Conservation (phyloP, 202 grass and related monocot genomes). For the Digitaria exilis region DNA sequence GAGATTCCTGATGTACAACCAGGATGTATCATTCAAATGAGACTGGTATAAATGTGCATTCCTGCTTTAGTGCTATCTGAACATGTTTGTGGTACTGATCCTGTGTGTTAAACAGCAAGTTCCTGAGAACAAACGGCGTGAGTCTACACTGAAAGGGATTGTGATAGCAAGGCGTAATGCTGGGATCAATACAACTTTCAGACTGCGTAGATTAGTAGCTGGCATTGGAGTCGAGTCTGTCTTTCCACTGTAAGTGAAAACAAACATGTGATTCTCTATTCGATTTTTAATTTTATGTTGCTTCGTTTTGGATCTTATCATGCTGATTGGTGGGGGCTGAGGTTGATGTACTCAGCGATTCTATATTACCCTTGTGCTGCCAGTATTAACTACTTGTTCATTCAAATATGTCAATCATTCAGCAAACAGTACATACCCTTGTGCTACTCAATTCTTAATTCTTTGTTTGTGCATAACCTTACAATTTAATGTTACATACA, state of each 20-base stretch:
- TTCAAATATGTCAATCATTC: not conserved
- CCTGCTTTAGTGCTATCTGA: not conserved
- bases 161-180: constrained; percentile 55
- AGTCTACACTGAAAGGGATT: constrained; percentile 69
- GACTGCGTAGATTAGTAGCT: constrained; percentile 67
- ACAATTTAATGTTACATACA: no score
- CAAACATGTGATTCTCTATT: not conserved
- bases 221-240: constrained; percentile 70
- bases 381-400: not conserved
- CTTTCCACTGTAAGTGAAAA: constrained; percentile 64
- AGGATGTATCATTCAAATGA: constrained; percentile 88
- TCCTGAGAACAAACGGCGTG: constrained; percentile 86
- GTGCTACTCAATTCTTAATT: no score
- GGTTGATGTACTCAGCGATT: not conserved
- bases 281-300: no score
- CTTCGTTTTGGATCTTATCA: not conserved
- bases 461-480: no score
- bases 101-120: constrained; percentile 65
- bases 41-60: constrained; percentile 63
- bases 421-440: no score
- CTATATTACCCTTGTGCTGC: not conserved
- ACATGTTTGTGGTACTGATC: constrained; percentile 30
- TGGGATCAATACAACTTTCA: constrained; percentile 71
- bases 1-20: constrained; percentile 49
- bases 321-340: not conserved